Conservation (phyloP, 2,329 filamentous ascomycete species). For the Rosellinia necatrix region DNA sequence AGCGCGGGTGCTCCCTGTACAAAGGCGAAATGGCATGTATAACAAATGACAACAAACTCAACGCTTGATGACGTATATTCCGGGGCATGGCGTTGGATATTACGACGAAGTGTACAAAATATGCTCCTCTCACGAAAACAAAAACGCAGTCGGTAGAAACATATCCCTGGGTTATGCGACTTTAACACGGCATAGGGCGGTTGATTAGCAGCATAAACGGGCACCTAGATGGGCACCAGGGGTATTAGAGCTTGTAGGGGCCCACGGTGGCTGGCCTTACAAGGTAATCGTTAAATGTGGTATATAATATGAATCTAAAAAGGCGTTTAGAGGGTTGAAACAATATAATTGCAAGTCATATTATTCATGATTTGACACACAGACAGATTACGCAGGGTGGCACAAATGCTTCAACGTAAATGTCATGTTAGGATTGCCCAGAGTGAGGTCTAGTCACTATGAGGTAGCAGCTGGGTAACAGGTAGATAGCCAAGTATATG, state of each 20-base stretch:
- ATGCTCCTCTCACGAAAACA: slow-evolving; percentile 41
- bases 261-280: slow-evolving; percentile 14
- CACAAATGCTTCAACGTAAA: no score
- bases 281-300: not conserved
- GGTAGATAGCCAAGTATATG: no score
- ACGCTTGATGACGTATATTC: slow-evolving; percentile 29
- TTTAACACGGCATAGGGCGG: slow-evolving; percentile 15
- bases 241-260: slow-evolving; percentile 22
- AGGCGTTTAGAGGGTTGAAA: not conserved
- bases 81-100: slow-evolving; percentile 34
- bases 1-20: slow-evolving; percentile 32
- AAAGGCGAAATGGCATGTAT: slow-evolving; percentile 32
- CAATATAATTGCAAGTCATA: not conserved
- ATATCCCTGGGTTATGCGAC: slow-evolving; percentile 23
- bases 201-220: slow-evolving; percentile 7
- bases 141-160: slow-evolving; percentile 30
- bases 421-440: no score
- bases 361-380: not conserved
- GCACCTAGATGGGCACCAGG: slow-evolving; percentile 23
- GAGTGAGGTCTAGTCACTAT: no score
- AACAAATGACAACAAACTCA: slow-evolving; percentile 32
- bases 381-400: no score
- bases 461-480: no score
- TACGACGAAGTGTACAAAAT: slow-evolving; percentile 35
- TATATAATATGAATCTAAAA: slow-evolving; percentile 15